A percentile compares a stretch with the other conserved stretches of the same genome.
These are phyloP conservation scores for Leccinellum albellum DNA, from an alignment of 768 basidiomycete species.

Conservation along the genomic window DNA sequence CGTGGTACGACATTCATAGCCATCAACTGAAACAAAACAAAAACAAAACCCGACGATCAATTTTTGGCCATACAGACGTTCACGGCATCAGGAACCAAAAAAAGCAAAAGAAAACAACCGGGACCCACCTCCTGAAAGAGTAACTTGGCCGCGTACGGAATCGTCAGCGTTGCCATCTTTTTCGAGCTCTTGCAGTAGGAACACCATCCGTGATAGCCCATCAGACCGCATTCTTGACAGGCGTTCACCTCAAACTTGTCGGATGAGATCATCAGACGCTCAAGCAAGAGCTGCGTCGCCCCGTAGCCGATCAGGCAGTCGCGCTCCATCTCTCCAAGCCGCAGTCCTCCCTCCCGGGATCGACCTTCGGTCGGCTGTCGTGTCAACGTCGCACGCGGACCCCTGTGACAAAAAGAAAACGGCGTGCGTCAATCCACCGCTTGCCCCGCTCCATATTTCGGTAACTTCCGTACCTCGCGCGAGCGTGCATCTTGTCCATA, in stretches of 20 bases:
- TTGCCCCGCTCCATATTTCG: constrained; percentile 5
- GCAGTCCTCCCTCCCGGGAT: constrained; percentile 93
- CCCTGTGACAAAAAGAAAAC: constrained; percentile 44
- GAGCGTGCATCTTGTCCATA: constrained; percentile 99
- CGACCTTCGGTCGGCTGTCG: constrained; percentile 98
- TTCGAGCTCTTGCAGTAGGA: constrained; percentile 98
- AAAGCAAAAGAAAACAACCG: not conserved
- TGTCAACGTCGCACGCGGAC: constrained; percentile 93
- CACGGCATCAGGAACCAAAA: not conserved
- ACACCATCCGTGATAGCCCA: constrained; percentile 96
- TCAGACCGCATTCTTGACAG: constrained; percentile 89
- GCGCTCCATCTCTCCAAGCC: constrained; percentile 98
- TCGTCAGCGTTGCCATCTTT: constrained; percentile 90
- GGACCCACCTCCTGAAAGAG: constrained; percentile 79
- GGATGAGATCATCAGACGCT: constrained; percentile 98
- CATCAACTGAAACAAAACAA: constrained; percentile 60
- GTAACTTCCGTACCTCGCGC: constrained; percentile 65
- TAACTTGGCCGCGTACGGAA: constrained; percentile 94
- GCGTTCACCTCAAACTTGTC: constrained; percentile 98
- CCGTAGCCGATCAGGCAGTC: constrained; percentile 98
- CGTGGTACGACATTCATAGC: constrained; percentile 96
- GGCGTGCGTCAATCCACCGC: constrained; percentile 3
- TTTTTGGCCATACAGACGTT: constrained; percentile 4
- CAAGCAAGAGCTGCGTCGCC: constrained; percentile 93
- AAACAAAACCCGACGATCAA: not conserved